Evolutionary conservation across 164 flowering plant species (phyloP).

Genomic region (Nymphaea thermarum): DNA sequence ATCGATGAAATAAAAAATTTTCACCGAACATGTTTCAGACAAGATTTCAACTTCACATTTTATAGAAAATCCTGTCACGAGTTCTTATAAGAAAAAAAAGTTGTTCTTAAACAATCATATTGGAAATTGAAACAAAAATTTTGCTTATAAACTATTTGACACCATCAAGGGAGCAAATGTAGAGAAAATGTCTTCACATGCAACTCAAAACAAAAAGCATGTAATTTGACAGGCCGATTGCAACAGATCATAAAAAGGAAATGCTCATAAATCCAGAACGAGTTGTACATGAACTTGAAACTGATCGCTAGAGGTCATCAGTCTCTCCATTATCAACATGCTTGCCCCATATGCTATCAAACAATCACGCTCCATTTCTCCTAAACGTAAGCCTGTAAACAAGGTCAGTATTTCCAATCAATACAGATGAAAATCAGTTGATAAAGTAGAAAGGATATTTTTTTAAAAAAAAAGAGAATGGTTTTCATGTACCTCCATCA

Average conservation of each 20-base stretch:
- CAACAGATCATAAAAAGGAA: background rate
- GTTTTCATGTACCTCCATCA: constrained; percentile 53
- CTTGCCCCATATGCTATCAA: constrained; percentile 96
- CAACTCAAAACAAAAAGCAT: background rate
- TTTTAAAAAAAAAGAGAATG: background rate
- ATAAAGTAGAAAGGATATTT: background rate
- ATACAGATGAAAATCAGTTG: background rate
- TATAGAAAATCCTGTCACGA: too few species aligned
- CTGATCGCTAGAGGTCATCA: constrained; percentile 93
- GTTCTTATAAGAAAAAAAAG: too few species aligned
- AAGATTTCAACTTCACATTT: too few species aligned
- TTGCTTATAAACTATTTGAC: background rate
- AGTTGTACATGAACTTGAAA: constrained; percentile 70
- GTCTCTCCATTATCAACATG: constrained; percentile 69
- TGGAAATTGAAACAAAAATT: too few species aligned
- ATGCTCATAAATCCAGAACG: background rate
- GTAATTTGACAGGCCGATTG: background rate
- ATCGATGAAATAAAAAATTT: too few species aligned
- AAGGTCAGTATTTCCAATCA: background rate
- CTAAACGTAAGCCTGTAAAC: constrained; percentile 65
- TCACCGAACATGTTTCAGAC: too few species aligned
- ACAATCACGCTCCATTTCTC: constrained; percentile 99
- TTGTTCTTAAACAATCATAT: too few species aligned
- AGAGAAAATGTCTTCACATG: background rate
- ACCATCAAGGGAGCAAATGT: background rate